Evolutionary conservation across 495 filamentous ascomycete species (phyloP), one percentile per base, ranked within the genome.

Genomic region (Eremomyces bilateralis): DNA sequence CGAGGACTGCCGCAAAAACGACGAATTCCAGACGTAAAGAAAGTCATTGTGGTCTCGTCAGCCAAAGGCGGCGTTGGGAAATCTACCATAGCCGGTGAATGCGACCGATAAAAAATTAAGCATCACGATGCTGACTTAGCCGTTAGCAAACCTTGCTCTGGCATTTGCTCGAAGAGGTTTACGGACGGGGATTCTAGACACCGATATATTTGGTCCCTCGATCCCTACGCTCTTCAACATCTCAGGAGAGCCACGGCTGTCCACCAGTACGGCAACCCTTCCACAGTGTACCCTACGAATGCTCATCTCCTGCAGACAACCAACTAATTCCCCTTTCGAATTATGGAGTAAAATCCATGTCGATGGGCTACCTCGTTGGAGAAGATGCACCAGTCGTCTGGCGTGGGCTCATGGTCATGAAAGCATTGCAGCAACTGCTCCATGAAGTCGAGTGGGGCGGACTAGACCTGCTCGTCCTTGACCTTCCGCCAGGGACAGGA

Each of bases 41-140:
- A 94, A 47, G 69, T 93, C 13, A 65, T 99, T 37, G 85, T 80
- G 20, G 76, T 99, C 13, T 91, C 80, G 22, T 93, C 83, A 0
- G 88, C 90, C 4, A 99, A 99, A 46, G 88, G 88, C 6, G 88
- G 88, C 22, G 88, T 99, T 1, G 88, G 88, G 1, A 99, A 99
- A 49, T 84, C 76, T 29, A 99, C 88, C 12, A 73, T 99, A 20
- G 77, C 88, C 4, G 76, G 77, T 80, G 31, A 32, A 8, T 17
- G 6, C 12, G 15, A 8, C 20, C 12, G 8, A 27, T 4, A 31
- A 24, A 15, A 29, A 36, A 20, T 18, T 28, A n/a, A 18, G 21
- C 15, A 33, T 13, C 33, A n/a, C 25, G 11, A 32, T 15, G 4
- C 19, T 31, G 27, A 31, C 28, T 20, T 31, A 39, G n/a, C 18